phyloP scores from a whole-genome alignment of 2,329 filamentous ascomycete genomes.

The Hypoxylon sp. region DNA sequence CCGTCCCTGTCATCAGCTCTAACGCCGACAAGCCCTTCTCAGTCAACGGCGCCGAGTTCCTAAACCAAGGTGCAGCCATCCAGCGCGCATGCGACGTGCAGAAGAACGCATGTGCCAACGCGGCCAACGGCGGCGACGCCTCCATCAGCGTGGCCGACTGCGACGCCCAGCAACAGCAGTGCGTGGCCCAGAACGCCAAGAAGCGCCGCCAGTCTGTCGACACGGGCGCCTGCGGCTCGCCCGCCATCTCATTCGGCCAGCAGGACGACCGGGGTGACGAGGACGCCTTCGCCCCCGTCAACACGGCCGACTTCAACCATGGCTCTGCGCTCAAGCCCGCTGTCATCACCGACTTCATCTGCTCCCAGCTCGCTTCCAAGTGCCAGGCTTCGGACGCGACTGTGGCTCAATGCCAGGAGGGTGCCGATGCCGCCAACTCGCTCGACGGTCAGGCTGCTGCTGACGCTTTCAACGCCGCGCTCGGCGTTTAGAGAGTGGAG shows the following conservation, averaged over 20 bases:
- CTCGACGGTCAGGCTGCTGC: conserved; percentile 56
- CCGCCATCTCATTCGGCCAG: conserved; percentile 64
- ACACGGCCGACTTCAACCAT: conserved; percentile 64
- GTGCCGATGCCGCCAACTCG: conserved; percentile 53
- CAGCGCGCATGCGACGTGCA: conserved; percentile 66
- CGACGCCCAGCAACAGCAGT: conserved; percentile 60
- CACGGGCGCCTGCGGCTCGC: conserved; percentile 64
- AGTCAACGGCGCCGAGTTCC: conserved; percentile 70
- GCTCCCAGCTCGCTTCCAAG: conserved; percentile 55
- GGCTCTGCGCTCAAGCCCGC: conserved; percentile 60
- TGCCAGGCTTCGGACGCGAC: conserved; percentile 55
- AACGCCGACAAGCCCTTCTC: conserved; percentile 61
- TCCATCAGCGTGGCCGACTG: conserved; percentile 59
- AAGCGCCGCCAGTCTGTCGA: conserved; percentile 53
- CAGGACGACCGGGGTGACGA: conserved; percentile 65
- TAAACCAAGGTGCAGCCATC: conserved; percentile 61
- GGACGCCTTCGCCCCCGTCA: conserved; percentile 59
- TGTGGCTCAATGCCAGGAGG: conserved; percentile 54
- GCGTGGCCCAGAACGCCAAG: conserved; percentile 47
- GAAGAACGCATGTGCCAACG: conserved; percentile 66
- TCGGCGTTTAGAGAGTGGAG: conserved; percentile 52
- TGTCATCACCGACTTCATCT: conserved; percentile 58
- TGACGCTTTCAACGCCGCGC: conserved; percentile 58
- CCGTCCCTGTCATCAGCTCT: conserved; percentile 59
- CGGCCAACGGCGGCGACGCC: conserved; percentile 61